phyloP scores from a whole-genome alignment of 371 early-diverging fungal genomes.

The Catenaria anguillulae region DNA sequence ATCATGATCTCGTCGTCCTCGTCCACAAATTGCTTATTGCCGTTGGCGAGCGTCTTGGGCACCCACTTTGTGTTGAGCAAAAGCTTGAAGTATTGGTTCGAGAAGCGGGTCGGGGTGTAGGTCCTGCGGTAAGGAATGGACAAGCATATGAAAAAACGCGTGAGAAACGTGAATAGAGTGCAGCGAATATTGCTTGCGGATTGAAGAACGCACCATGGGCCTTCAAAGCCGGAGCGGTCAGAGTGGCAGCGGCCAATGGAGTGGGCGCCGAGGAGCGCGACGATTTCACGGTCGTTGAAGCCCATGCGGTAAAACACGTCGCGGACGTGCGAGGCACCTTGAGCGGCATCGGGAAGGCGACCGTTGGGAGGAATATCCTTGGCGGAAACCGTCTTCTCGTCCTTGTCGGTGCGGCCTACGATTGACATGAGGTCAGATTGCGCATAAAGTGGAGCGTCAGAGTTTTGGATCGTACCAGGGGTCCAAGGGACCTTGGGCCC shows the following conservation, averaged over 20 bases:
- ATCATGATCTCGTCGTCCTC: slow-evolving; percentile 41
- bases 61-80: slow-evolving; percentile 68
- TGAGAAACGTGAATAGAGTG: not conserved
- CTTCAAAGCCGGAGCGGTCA: slow-evolving; percentile 76
- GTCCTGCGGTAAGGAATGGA: no score
- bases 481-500: slow-evolving; percentile 14
- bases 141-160: slow-evolving; percentile 4
- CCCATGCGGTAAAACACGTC: slow-evolving; percentile 79
- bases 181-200: no score
- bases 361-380: slow-evolving; percentile 64
- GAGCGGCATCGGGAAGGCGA: slow-evolving; percentile 75
- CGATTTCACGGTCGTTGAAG: slow-evolving; percentile 89
- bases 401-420: slow-evolving; percentile 45
- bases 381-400: slow-evolving; percentile 23
- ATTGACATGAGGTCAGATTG: no score
- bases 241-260: slow-evolving; percentile 89
- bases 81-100: slow-evolving; percentile 70
- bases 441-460: not conserved
- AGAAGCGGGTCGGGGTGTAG: slow-evolving; percentile 68
- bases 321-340: slow-evolving; percentile 56
- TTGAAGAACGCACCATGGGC: no score
- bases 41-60: slow-evolving; percentile 59
- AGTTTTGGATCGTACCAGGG: slow-evolving; percentile 8
- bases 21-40: slow-evolving; percentile 75
- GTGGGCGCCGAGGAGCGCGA: slow-evolving; percentile 84